Conservation (phyloP, 1,284 basidiomycete genomes). For the Hypsizygus ulmarius region DNA sequence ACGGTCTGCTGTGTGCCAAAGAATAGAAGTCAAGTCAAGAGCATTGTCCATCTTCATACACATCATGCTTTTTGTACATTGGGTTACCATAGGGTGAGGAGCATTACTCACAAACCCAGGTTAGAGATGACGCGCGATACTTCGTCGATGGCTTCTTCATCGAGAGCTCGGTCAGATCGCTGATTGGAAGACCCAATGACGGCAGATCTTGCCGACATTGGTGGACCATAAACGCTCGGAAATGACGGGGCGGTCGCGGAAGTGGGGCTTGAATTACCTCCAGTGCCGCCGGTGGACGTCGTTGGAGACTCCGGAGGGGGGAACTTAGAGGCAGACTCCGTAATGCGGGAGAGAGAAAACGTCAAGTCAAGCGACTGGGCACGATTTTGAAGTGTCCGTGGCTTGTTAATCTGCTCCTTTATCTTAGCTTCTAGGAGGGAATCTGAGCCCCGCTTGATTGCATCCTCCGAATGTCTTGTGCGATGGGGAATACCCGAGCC, state of each 20-base stretch:
- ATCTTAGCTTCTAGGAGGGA: constrained; percentile 84
- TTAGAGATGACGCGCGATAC: constrained; percentile 77
- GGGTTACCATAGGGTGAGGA: constrained; percentile 4
- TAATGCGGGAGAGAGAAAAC: constrained; percentile 72
- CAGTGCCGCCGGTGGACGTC: constrained; percentile 67
- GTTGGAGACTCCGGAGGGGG: constrained; percentile 74
- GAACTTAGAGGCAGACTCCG: constrained; percentile 59
- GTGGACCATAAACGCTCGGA: constrained; percentile 76
- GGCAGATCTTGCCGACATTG: constrained; percentile 44
- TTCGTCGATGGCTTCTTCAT: constrained; percentile 66
- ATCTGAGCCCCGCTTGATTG: constrained; percentile 83
- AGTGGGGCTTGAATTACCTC: constrained; percentile 68
- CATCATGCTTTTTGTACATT: constrained; percentile 21
- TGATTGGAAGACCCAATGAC: constrained; percentile 46
- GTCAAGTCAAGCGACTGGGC: constrained; percentile 81
- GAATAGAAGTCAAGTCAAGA: constrained; percentile 12
- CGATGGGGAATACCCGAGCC: constrained; percentile 65
- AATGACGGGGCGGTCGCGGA: constrained; percentile 75
- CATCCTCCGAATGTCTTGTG: constrained; percentile 67
- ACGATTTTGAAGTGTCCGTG: constrained; percentile 72
- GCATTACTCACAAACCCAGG: constrained; percentile 55
- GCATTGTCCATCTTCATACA: constrained; percentile 20
- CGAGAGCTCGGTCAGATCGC: constrained; percentile 47
- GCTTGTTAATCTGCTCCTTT: constrained; percentile 73
- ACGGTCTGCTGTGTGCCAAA: constrained; percentile 18